Base-by-base conservation (phyloP, 495 filamentous ascomycete genomes). In the Melanomma pulvis-pyrius region DNA sequence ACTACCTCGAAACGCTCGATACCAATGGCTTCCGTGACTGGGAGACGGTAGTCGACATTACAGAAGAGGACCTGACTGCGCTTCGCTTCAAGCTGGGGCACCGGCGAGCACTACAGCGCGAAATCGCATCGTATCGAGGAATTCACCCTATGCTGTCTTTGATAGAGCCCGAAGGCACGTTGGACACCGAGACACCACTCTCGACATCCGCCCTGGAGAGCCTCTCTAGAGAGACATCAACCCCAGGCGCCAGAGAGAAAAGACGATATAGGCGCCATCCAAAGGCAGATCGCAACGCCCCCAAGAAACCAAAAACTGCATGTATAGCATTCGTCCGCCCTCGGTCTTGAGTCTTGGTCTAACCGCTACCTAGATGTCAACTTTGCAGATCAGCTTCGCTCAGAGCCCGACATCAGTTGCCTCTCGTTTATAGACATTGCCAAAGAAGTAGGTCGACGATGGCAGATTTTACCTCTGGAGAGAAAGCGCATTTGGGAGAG, bases 221-320 rank as follows among this genome's bases (percentile, higher is more conserved):
- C 41, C n/a, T 59, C 19, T 19, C 41, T 28, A 21, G 28, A 6
- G 66, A 62, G 60, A 59, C 52, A 6, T n/a, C 50, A 11, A 39
- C 24, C 2, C 19, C 66, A 15, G 49, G 30, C 17, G 2, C 26
- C 9, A 51, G 54, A 55, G 61, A 64, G 36, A 75, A 75, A 54
- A 30, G 73, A 19, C 59, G 71, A 26, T 75, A 75, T 56, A 51
- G 73, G 25, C 49, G 73, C n/a, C 73, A 73, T 47, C 71, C 73
- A 2, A 36, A 52, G 12, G 57, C 71, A 4, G 73, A 75, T 34
- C 48, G n/a, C 22, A 69, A 74, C 54, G 73, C 73, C 4, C 73
- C 73, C 12, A 74, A 70, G 53, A 71, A 70, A 32, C 73, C 73
- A 4, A 75, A 75, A 48, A 75, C 73, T 25, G 73, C 67, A 22